Evolutionary conservation across 1,139 yeast genomes (phyloP).

Genomic region (Zygotorulaspora mrakii): DNA sequence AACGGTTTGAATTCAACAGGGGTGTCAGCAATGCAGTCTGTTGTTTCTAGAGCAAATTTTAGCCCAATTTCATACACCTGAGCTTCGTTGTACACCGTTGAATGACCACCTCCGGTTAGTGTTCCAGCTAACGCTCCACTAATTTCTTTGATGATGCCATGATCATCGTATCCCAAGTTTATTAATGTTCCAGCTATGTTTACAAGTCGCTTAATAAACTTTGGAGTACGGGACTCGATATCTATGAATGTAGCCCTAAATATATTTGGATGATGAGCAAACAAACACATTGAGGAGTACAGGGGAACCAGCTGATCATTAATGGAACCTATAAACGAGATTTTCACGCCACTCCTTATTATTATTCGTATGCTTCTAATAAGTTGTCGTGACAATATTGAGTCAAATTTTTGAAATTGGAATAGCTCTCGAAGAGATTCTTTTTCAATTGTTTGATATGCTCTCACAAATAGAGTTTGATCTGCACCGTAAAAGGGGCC

Average conservation of each 20-base stretch:
- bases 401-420: conserved; percentile 74
- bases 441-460: conserved; percentile 85
- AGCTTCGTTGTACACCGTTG: conserved; percentile 79
- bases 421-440: conserved; percentile 82
- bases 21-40: conserved; percentile 44
- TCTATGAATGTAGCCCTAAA: conserved; percentile 88
- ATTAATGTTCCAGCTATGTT: conserved; percentile 50
- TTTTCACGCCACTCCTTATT: conserved; percentile 66
- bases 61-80: conserved; percentile 80
- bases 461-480: conserved; percentile 75
- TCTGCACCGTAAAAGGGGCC: conserved; percentile 94
- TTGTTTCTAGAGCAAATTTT: conserved; percentile 71
- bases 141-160: conserved; percentile 74
- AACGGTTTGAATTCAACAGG: conserved; percentile 59
- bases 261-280: conserved; percentile 82
- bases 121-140: conserved; percentile 85
- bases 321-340: conserved; percentile 79
- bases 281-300: conserved; percentile 81
- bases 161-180: conserved; percentile 67
- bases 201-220: conserved; percentile 50
- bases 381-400: conserved; percentile 67
- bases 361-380: conserved; percentile 63
- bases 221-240: conserved; percentile 46
- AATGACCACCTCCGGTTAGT: conserved; percentile 91
- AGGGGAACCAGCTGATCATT: conserved; percentile 92